Conservation (phyloP, 768 basidiomycete genomes). For the Suillus tomentosus region DNA sequence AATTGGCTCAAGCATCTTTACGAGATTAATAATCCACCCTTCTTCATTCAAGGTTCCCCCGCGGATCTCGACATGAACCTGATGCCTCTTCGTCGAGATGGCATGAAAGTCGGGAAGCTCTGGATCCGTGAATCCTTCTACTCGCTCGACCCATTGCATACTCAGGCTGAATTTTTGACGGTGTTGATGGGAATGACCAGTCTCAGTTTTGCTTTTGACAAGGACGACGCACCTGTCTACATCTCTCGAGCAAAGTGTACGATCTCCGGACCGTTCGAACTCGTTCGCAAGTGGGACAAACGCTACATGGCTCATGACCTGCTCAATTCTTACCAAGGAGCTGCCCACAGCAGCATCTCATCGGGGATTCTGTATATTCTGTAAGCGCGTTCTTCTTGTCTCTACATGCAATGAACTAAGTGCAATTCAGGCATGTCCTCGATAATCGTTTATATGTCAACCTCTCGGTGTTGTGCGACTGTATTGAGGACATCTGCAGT, state of each 20-base stretch:
- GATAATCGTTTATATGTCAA: conserved; percentile 41
- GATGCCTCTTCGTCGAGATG: conserved; percentile 43
- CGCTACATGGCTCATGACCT: conserved; percentile 36
- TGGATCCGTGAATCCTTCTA: conserved; percentile 50
- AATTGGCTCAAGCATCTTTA: conserved; percentile 50
- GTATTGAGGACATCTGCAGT: conserved; percentile 50
- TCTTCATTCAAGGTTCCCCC: conserved; percentile 46
- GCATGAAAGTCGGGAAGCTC: conserved; percentile 39
- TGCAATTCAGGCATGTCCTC: conserved; percentile 44
- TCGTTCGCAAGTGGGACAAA: conserved; percentile 17
- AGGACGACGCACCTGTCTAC: conserved; percentile 33
- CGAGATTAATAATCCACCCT: conserved; percentile 50
- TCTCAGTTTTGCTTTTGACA: conserved; percentile 43
- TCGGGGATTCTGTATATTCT: conserved; percentile 33
- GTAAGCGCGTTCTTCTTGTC: neutral
- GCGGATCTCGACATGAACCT: conserved; percentile 34
- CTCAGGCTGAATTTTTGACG: conserved; percentile 39
- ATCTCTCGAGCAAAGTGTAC: no score
- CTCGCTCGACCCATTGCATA: conserved; percentile 23
- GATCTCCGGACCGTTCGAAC: neutral
- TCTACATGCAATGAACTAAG: no score
- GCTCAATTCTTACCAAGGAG: conserved; percentile 31
- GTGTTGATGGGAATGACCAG: conserved; percentile 38
- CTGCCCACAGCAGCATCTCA: conserved; percentile 27
- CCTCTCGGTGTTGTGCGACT: conserved; percentile 50